These are phyloP conservation scores for Cyclostephanos tholiformis DNA, from an alignment of 108 stramenopile species.

Conservation along the genomic window DNA sequence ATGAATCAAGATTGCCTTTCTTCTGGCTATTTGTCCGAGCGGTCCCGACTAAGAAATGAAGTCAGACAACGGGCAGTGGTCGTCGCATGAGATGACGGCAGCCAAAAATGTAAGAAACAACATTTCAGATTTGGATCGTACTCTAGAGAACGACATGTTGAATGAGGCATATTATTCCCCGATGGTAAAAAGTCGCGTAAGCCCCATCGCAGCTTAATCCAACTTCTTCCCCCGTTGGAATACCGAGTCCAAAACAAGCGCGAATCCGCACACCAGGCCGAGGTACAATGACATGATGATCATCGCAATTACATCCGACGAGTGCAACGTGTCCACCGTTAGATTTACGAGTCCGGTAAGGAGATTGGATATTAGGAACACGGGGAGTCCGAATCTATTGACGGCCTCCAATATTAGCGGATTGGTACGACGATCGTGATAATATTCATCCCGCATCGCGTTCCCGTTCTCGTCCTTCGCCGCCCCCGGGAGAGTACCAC, in stretches of 20 bases:
- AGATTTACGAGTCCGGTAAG: constrained; percentile 89
- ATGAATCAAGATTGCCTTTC: too few species aligned
- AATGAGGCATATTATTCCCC: too few species aligned
- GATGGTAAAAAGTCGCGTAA: too few species aligned
- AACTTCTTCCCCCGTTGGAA: neutral
- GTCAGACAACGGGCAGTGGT: too few species aligned
- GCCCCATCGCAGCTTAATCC: too few species aligned
- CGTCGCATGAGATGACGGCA: too few species aligned
- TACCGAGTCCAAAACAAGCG: constrained; percentile 37
- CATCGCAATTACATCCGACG: constrained; percentile 57
- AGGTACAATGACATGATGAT: constrained; percentile 65
- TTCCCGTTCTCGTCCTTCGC: neutral
- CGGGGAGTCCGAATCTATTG: constrained; percentile 80
- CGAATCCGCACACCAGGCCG: constrained; percentile 47
- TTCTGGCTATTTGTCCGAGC: too few species aligned
- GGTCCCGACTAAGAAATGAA: too few species aligned
- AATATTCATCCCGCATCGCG: neutral
- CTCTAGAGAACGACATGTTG: too few species aligned
- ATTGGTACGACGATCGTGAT: constrained; percentile 14
- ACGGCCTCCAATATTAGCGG: constrained; percentile 60
- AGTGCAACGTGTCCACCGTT: constrained; percentile 75
- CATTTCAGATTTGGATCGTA: too few species aligned
- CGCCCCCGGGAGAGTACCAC: too few species aligned
- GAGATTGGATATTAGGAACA: constrained; percentile 89
- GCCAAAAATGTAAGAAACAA: too few species aligned